phyloP scores from a whole-genome alignment of 1,284 basidiomycete species.

The Leccinum griseonigrum region DNA sequence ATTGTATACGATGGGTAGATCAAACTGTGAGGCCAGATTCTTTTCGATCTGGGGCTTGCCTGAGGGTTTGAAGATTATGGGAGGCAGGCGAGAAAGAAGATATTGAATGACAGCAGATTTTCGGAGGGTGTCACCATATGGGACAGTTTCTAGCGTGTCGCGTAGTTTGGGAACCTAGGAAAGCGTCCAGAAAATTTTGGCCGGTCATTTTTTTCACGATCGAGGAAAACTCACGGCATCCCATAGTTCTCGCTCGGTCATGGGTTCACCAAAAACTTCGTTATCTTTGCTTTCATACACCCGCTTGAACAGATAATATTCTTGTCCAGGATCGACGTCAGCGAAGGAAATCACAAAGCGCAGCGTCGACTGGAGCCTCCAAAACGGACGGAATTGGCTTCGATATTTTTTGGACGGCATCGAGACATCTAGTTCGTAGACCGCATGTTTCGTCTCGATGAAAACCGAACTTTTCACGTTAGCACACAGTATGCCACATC shows the following conservation, averaged over 20 bases:
- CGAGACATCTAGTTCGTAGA: constrained; percentile 51
- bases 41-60: background rate
- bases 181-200: background rate
- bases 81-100: constrained; percentile 18
- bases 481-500: background rate
- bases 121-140: constrained; percentile 18
- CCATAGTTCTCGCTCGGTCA: constrained; percentile 40
- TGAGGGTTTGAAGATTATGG: constrained; percentile 13
- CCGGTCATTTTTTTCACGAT: background rate
- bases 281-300: constrained; percentile 35
- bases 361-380: constrained; percentile 45
- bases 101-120: constrained; percentile 19
- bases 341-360: constrained; percentile 47
- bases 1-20: constrained; percentile 17
- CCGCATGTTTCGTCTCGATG: constrained; percentile 57
- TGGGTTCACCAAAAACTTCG: constrained; percentile 38
- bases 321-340: constrained; percentile 23
- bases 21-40: background rate
- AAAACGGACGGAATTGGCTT: constrained; percentile 45
- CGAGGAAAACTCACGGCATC: constrained; percentile 36
- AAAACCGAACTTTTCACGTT: constrained; percentile 45
- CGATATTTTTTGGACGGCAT: constrained; percentile 45
- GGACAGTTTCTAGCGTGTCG: constrained; percentile 21
- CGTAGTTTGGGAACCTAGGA: constrained; percentile 35
- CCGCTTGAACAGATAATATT: constrained; percentile 33